Evolutionary conservation across 2,329 filamentous ascomycete species (phyloP), one percentile per base, ranked within the genome.

Genomic region (Coniochaeta sp.): DNA sequence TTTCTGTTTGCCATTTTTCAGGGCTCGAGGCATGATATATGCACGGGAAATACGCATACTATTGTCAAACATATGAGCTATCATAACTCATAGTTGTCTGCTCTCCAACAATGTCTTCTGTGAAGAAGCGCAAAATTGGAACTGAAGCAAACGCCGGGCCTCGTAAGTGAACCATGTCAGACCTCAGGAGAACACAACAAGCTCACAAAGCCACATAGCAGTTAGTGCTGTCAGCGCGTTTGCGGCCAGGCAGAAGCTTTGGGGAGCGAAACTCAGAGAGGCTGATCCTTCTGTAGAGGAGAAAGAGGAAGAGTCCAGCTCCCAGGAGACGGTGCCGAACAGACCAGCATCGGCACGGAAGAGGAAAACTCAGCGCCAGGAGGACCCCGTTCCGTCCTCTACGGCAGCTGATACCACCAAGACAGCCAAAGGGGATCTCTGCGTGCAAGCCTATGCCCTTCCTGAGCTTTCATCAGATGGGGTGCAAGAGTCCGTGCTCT

Each of bases 181-280:
- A n/a, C 30, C 6, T 3, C 7, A 16, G 4, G 2, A 31, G 27
- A 31, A 31, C 6, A 42, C 20, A 6, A 3, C 2, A 42, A 26
- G 45, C 45, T 49, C 33, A 50, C 28, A 13, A 10, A 50, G n/a
- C 12, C 22, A 26, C n/a, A 13, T 27, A 47, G 18, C 18, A 30
- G 30, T 73, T 65, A 75, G 72, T 59, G 18, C 18, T 20, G 30
- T 73, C 65, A 75, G 72, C 59, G 73, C 73, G 18, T 73, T 74
- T 60, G 71, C 73, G 20, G 61, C 73, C 31, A 65, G 72, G 3
- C 69, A 69, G 51, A 67, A 63, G 51, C 60, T 73, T 3, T 71
- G 48, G 62, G 55, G 58, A 60, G 50, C 58, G 57, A 30, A 28
- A 22, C 10, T 18, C 31, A 32, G 26, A 49, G 28, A 26, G 14